Percentiles rank a stretch among this genome's conserved stretches.
Conservation (phyloP, 148 eudicot genomes). For the Heliamphora exappendiculata region DNA sequence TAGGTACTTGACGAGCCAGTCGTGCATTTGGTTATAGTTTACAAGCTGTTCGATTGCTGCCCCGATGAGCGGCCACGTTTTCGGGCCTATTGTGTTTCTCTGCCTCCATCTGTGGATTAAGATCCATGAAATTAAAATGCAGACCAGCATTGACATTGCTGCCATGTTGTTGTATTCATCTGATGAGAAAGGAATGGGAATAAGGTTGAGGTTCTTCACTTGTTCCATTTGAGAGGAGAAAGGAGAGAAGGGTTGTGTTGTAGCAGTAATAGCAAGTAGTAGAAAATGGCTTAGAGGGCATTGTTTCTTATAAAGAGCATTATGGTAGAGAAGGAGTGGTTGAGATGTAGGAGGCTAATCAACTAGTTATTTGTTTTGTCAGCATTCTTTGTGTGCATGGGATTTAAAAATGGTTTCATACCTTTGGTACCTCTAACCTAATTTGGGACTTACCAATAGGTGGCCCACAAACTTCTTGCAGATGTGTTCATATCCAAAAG, state of each 20-base stretch:
- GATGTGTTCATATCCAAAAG: background rate
- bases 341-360: conserved; percentile 17
- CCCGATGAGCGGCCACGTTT: conserved; percentile 86
- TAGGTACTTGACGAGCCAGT: conserved; percentile 74
- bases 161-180: conserved; percentile 18
- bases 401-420: conserved; percentile 21
- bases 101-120: conserved; percentile 67
- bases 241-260: background rate
- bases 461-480: background rate
- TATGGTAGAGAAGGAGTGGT: conserved; percentile 7
- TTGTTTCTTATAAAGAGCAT: conserved; percentile 1
- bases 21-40: conserved; percentile 82
- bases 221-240: conserved; percentile 8
- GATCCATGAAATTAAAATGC: conserved; percentile 57
- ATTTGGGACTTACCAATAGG: background rate
- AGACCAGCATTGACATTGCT: conserved; percentile 24
- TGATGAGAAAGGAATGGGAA: background rate
- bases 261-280: background rate
- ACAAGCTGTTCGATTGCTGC: conserved; percentile 66
- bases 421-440: conserved; percentile 27
- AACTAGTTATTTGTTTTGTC: background rate
- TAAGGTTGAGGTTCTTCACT: conserved; percentile 5
- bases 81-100: conserved; percentile 63
- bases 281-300: background rate
- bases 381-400: conserved; percentile 28